phyloP scores from a whole-genome alignment of 2,329 filamentous ascomycete genomes.

The Malbranchea cinnamomea region DNA sequence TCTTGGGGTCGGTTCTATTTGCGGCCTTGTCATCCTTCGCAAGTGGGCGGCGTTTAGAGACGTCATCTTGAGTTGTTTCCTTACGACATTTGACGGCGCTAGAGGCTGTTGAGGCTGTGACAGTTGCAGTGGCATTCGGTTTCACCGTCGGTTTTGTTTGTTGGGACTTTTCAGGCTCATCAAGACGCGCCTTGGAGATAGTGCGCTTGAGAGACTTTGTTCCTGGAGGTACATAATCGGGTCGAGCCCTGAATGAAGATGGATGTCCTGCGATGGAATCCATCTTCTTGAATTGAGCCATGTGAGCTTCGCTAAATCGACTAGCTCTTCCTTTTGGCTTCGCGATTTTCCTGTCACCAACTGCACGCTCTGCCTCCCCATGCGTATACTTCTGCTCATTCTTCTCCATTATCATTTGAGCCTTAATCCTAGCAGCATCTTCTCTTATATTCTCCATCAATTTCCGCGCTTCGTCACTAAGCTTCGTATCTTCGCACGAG shows the following conservation, averaged over 20 bases:
- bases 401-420: conserved; percentile 47
- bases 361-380: conserved; percentile 26
- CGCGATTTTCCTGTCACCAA: conserved; percentile 55
- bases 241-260: conserved; percentile 49
- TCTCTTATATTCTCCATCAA: conserved; percentile 54
- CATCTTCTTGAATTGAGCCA: conserved; percentile 91
- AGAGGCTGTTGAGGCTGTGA: conserved; percentile 16
- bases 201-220: conserved; percentile 35
- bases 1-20: conserved; percentile 16
- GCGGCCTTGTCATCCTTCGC: conserved; percentile 11
- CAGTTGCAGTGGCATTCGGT: conserved; percentile 6
- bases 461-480: conserved; percentile 37
- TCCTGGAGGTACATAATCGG: conserved; percentile 26
- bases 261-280: conserved; percentile 82
- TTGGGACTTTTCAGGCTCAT: conserved; percentile 39
- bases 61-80: conserved; percentile 52
- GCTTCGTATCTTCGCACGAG: conserved; percentile 26
- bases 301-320: conserved; percentile 73
- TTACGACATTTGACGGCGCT: conserved; percentile 56
- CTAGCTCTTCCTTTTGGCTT: conserved; percentile 61
- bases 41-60: conserved; percentile 41
- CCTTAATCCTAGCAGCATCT: conserved; percentile 57
- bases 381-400: conserved; percentile 38
- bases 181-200: conserved; percentile 49
- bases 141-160: conserved; percentile 16